These are phyloP conservation scores for Diplosphaera chodatii DNA, from an alignment of 139 green algal genomes.

Conservation along the genomic window DNA sequence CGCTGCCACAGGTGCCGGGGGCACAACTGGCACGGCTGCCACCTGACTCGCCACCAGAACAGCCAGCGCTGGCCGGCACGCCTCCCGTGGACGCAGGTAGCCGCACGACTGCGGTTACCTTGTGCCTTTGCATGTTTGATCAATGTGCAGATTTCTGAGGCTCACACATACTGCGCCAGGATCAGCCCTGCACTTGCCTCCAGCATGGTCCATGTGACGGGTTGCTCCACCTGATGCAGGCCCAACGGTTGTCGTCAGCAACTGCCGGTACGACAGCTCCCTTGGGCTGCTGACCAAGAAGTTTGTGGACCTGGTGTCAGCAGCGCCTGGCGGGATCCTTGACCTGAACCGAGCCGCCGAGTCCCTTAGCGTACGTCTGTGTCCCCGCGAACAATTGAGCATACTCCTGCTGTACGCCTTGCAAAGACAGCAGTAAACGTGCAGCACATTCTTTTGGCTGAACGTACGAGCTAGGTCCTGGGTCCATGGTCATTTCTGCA, in stretches of 20 bases:
- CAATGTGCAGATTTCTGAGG: too few relatives aligned
- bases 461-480: too few relatives aligned
- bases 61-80: neutral
- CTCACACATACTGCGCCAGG: too few relatives aligned
- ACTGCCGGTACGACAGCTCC: slow-evolving; percentile 72
- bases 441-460: too few relatives aligned
- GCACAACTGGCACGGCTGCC: neutral
- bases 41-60: neutral
- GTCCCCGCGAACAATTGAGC: neutral
- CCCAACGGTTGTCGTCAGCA: neutral
- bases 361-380: slow-evolving; percentile 50
- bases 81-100: neutral
- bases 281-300: slow-evolving; percentile 88
- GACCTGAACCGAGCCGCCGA: slow-evolving; percentile 90
- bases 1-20: neutral
- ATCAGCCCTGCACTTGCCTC: too few relatives aligned
- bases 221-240: too few relatives aligned
- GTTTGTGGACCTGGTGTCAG: slow-evolving; percentile 81
- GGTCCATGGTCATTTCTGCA: too few relatives aligned
- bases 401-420: too few relatives aligned
- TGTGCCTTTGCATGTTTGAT: too few relatives aligned
- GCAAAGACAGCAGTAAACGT: too few relatives aligned
- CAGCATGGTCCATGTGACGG: too few relatives aligned
- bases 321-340: slow-evolving; percentile 61
- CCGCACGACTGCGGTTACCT: too few relatives aligned